Percentiles rank a stretch among this genome's conserved stretches.
phyloP scores from a whole-genome alignment of 2,329 filamentous ascomycete species.

The Myriosclerotinia scirpicola region DNA sequence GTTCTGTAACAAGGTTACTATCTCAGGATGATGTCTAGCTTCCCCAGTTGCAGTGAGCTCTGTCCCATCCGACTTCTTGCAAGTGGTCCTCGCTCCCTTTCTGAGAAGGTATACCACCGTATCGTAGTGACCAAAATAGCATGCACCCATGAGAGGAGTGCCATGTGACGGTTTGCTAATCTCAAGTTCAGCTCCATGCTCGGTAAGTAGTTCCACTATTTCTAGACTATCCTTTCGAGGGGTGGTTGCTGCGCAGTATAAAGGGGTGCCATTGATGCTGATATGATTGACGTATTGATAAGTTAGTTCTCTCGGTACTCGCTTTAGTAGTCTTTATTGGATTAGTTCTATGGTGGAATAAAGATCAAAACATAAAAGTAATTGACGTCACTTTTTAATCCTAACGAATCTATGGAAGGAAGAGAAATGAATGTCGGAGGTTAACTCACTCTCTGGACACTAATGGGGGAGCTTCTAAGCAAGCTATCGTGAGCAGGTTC shows the following conservation, averaged over 20 bases:
- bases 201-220: not conserved
- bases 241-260: not conserved
- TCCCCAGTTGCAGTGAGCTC: not conserved
- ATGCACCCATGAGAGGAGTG: constrained; percentile 5
- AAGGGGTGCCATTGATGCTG: not conserved
- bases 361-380: not conserved
- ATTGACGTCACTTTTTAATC: not conserved
- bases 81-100: not conserved
- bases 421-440: not conserved
- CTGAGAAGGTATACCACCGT: not conserved
- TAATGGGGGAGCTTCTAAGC: fast-evolving
- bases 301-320: not conserved
- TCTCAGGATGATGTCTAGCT: not conserved
- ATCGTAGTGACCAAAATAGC: not conserved
- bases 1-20: not conserved
- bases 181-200: constrained; percentile 4
- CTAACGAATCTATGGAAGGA: not conserved
- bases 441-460: not conserved
- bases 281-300: not conserved
- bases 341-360: not conserved
- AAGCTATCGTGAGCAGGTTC: not conserved
- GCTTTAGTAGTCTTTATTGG: not conserved
- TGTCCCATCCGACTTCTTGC: not conserved
- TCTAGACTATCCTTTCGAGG: not conserved
- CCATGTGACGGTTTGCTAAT: not conserved